These are phyloP conservation scores for Ascosphaera pollenicola DNA, from an alignment of 2,329 filamentous ascomycete genomes.

Conservation along the genomic window DNA sequence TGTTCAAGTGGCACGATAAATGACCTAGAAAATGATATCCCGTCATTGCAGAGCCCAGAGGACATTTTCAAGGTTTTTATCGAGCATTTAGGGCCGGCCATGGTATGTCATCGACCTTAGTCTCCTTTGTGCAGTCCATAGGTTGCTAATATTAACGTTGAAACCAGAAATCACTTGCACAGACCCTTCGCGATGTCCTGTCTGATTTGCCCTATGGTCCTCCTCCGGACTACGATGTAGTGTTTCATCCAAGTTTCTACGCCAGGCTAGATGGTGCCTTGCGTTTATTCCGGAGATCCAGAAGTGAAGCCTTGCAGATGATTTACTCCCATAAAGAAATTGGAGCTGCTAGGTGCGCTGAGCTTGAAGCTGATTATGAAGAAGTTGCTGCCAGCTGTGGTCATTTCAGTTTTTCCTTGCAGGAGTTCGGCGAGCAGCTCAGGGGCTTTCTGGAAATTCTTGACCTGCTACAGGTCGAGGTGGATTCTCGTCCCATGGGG, in stretches of 20 bases:
- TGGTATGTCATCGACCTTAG: conserved; percentile 25
- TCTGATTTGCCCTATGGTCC: conserved; percentile 65
- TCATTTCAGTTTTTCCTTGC: conserved; percentile 80
- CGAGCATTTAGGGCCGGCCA: conserved; percentile 66
- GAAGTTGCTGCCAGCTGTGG: conserved; percentile 96
- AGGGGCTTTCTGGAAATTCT: conserved; percentile 61
- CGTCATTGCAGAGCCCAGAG: conserved; percentile 28
- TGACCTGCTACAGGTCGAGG: conserved; percentile 55
- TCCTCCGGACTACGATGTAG: conserved; percentile 43
- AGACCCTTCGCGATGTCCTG: conserved; percentile 71
- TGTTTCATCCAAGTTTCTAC: conserved; percentile 57
- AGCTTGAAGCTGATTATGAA: conserved; percentile 78
- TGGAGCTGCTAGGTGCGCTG: conserved; percentile 40
- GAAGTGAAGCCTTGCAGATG: conserved; percentile 51
- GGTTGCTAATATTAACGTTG: conserved; percentile 13
- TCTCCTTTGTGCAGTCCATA: conserved; percentile 1
- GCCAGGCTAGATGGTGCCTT: conserved; percentile 64
- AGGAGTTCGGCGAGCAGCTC: conserved; percentile 81
- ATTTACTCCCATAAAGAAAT: conserved; percentile 58
- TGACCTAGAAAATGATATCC: neutral
- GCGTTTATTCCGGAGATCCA: conserved; percentile 52
- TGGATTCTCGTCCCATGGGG: conserved; percentile 36
- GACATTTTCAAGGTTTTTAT: conserved; percentile 92
- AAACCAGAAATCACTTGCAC: conserved; percentile 92
- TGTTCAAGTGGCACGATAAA: neutral